A percentile compares a stretch with the other conserved stretches of the same genome.
Conservation (phyloP, 768 basidiomycete species). For the Obba rivulosa region DNA sequence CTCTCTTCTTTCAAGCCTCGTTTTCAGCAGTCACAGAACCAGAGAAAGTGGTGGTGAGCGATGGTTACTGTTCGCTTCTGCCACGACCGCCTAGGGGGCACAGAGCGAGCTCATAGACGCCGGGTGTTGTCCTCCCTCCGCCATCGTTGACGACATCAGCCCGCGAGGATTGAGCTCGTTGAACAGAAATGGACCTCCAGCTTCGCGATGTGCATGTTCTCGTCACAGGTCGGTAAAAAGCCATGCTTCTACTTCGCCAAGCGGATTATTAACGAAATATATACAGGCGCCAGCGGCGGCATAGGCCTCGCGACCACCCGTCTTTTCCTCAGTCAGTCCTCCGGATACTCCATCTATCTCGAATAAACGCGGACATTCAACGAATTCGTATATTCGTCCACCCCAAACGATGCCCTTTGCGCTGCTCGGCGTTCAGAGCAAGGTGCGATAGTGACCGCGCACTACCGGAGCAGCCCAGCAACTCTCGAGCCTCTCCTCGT, state of each 20-base stretch:
- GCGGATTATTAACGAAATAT: background rate
- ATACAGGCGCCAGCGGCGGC: constrained; percentile 65
- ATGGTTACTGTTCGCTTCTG: too few species aligned
- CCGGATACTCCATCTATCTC: too few species aligned
- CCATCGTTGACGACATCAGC: background rate
- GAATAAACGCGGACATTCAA: too few species aligned
- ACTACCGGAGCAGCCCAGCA: constrained; percentile 52
- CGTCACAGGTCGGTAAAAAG: constrained; percentile 51
- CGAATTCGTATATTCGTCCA: background rate
- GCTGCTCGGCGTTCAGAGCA: constrained; percentile 44
- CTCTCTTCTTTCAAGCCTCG: too few species aligned
- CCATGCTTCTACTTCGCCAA: too few species aligned
- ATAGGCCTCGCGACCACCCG: constrained; percentile 63
- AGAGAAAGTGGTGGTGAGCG: too few species aligned
- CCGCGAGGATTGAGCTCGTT: too few species aligned
- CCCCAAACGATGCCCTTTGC: too few species aligned
- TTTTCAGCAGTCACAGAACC: too few species aligned
- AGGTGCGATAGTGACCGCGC: constrained; percentile 66
- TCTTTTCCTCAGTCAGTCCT: constrained; percentile 47
- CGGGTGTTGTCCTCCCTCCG: too few species aligned
- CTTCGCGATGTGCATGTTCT: constrained; percentile 60
- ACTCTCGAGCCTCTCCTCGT: constrained; percentile 37
- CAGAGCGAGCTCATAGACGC: too few species aligned
- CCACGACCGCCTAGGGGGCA: too few species aligned
- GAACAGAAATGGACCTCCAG: constrained; percentile 50